Evolutionary conservation across 176 grass and related monocot genomes (phyloP).

Genomic region (Poa annua): DNA sequence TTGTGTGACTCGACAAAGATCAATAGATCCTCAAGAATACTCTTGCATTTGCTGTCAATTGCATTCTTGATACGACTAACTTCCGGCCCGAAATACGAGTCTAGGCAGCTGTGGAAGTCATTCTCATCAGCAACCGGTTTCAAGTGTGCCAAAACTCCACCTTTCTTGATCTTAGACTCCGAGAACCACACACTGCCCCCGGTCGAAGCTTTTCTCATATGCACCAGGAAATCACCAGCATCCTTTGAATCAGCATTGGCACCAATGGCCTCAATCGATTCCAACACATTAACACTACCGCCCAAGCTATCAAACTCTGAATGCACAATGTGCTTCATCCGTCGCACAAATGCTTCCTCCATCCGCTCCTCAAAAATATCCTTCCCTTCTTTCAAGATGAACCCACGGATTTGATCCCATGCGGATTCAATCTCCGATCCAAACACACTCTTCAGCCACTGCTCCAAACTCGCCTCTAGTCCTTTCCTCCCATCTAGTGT

Average conservation of each 20-base stretch:
- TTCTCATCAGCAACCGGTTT: constrained; percentile 90
- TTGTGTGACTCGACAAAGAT: constrained; percentile 94
- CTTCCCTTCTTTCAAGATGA: constrained; percentile 84
- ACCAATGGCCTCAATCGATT: constrained; percentile 65
- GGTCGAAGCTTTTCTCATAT: constrained; percentile 60
- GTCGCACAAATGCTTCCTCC: constrained; percentile 77
- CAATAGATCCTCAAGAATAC: constrained; percentile 89
- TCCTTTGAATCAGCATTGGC: constrained; percentile 51
- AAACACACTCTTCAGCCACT: constrained; percentile 91
- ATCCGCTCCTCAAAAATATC: constrained; percentile 89
- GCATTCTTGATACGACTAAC: constrained; percentile 84
- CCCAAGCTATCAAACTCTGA: constrained; percentile 70
- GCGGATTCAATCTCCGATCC: constrained; percentile 92
- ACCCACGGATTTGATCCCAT: constrained; percentile 86
- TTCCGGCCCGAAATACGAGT: constrained; percentile 76
- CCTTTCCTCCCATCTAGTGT: constrained; percentile 69
- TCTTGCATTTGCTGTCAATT: constrained; percentile 89
- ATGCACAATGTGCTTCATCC: constrained; percentile 89
- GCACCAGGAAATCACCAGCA: constrained; percentile 56
- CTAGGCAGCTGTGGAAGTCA: constrained; percentile 80
- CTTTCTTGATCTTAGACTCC: constrained; percentile 86
- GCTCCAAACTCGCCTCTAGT: constrained; percentile 82
- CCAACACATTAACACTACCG: constrained; percentile 61
- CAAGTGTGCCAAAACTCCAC: constrained; percentile 73
- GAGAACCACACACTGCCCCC: constrained; percentile 86